phyloP scores from a whole-genome alignment of 2,329 filamentous ascomycete genomes.

The Helminthosporium solani region DNA sequence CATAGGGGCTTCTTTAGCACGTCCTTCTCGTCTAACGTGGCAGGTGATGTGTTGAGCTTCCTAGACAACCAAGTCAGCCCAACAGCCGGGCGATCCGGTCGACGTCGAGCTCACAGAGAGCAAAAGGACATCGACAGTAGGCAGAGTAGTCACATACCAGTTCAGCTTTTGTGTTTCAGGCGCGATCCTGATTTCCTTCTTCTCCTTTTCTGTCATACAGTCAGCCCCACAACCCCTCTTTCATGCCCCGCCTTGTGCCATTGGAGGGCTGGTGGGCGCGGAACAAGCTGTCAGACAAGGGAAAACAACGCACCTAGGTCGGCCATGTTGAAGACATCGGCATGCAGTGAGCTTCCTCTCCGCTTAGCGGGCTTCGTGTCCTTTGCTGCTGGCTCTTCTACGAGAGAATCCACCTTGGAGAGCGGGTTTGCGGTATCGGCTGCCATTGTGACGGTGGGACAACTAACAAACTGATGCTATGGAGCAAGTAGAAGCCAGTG shows the following conservation, averaged over 20 bases:
- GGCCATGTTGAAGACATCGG: slow-evolving; percentile 77
- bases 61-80: slow-evolving; percentile 50
- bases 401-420: slow-evolving; percentile 87
- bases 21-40: slow-evolving; percentile 77
- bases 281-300: neutral
- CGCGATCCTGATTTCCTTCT: slow-evolving; percentile 70
- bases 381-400: slow-evolving; percentile 65
- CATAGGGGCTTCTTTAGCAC: slow-evolving; percentile 79
- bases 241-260: slow-evolving; percentile 16
- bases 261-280: neutral
- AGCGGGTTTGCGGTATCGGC: slow-evolving; percentile 57
- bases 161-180: slow-evolving; percentile 83
- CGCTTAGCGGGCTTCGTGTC: slow-evolving; percentile 67
- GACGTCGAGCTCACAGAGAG: slow-evolving; percentile 5
- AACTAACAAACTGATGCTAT: neutral
- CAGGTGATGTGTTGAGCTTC: slow-evolving; percentile 89
- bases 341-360: slow-evolving; percentile 70
- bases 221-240: slow-evolving; percentile 39
- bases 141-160: slow-evolving; percentile 62
- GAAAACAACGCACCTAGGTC: slow-evolving; percentile 70
- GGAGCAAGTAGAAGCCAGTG: neutral
- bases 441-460: slow-evolving; percentile 50
- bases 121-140: neutral
- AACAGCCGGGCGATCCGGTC: slow-evolving; percentile 6
- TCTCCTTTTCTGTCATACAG: slow-evolving; percentile 64